Conservation (phyloP, 2,329 filamentous ascomycete genomes). For the Sporothrix euskadiensis region DNA sequence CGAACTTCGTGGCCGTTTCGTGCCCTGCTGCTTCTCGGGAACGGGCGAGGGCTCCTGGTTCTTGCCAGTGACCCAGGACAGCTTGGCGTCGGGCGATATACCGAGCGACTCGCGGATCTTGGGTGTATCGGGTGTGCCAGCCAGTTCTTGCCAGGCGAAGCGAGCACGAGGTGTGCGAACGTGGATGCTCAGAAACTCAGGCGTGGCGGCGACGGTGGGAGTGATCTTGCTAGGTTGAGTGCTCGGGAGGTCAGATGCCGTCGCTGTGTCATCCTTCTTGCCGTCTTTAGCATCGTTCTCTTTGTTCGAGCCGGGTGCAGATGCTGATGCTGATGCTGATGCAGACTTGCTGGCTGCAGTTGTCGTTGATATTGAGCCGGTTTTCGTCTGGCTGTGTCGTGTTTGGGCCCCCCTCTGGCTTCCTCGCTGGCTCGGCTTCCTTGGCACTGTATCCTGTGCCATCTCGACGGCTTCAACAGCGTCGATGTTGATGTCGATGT, state of each 20-base stretch:
- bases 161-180: slow-evolving; percentile 53
- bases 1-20: slow-evolving; percentile 72
- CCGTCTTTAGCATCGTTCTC: slow-evolving; percentile 29
- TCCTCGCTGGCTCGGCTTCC: background rate
- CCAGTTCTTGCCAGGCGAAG: slow-evolving; percentile 60
- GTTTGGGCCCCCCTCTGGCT: background rate
- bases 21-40: slow-evolving; percentile 46
- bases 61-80: slow-evolving; percentile 60
- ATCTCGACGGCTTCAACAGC: background rate
- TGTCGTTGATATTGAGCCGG: background rate
- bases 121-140: slow-evolving; percentile 46
- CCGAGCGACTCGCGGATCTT: slow-evolving; percentile 47
- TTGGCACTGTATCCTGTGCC: background rate
- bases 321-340: background rate
- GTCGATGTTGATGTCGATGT: too few species aligned
- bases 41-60: slow-evolving; percentile 49
- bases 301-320: background rate
- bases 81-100: slow-evolving; percentile 60
- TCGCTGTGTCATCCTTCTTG: slow-evolving; percentile 27
- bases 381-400: background rate
- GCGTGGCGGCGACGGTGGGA: slow-evolving; percentile 31
- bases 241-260: slow-evolving; percentile 26
- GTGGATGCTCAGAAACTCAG: slow-evolving; percentile 36
- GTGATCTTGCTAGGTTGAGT: slow-evolving; percentile 30
- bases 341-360: background rate